A percentile compares a stretch with the other conserved stretches of the same genome.
Conservation (phyloP, 1,284 basidiomycete species). For the Ceratobasidium sp. region DNA sequence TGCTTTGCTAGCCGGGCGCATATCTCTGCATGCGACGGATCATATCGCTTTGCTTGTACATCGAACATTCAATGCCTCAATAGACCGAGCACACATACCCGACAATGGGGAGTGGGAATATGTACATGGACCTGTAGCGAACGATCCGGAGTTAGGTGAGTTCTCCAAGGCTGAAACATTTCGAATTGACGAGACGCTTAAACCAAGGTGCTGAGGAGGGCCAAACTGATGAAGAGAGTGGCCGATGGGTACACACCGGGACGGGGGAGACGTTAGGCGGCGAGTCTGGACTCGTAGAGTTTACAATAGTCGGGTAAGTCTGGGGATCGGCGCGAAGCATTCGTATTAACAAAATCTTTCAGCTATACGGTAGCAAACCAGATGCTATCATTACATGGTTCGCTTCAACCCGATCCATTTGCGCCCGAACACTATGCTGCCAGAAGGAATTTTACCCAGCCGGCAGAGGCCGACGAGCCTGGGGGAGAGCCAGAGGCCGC, state of each 20-base stretch:
- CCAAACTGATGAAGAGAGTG: constrained; percentile 57
- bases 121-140: constrained; percentile 79
- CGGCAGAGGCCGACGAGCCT: background rate
- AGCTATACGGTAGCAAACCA: constrained; percentile 93
- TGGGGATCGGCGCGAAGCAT: background rate
- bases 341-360: background rate
- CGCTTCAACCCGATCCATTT: constrained; percentile 85
- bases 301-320: constrained; percentile 88
- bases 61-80: constrained; percentile 95
- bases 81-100: constrained; percentile 91
- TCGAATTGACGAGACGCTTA: constrained; percentile 45
- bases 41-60: constrained; percentile 93
- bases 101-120: constrained; percentile 78
- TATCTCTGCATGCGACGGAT: constrained; percentile 91
- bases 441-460: constrained; percentile 43
- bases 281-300: constrained; percentile 71
- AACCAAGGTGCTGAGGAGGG: constrained; percentile 49
- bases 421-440: constrained; percentile 61
- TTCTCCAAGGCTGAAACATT: constrained; percentile 48
- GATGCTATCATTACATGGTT: constrained; percentile 92
- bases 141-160: constrained; percentile 71
- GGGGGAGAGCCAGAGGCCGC: constrained; percentile 39
- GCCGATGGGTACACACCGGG: constrained; percentile 80
- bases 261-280: constrained; percentile 79
- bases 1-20: constrained; percentile 69